Percentiles rank a stretch among this genome's conserved stretches.
phyloP scores from a whole-genome alignment of 1,284 basidiomycete species.

The Moesziomyces globuligerus region DNA sequence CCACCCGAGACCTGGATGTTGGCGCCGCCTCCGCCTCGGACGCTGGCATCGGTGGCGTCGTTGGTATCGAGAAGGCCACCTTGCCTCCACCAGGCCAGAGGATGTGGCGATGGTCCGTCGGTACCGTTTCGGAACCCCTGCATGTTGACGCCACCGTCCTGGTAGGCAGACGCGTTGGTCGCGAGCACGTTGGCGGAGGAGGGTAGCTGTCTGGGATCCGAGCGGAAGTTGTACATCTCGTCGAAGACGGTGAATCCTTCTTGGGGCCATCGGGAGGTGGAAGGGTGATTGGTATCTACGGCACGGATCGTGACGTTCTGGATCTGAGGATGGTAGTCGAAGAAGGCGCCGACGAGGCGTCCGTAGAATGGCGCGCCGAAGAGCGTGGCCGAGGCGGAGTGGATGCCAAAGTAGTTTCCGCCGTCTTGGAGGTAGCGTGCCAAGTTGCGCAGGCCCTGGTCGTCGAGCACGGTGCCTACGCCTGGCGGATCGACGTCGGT shows the following conservation, averaged over 20 bases:
- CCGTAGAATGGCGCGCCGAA: conserved; percentile 76
- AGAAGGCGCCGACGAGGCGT: conserved; percentile 72
- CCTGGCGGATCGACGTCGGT: conserved; percentile 71
- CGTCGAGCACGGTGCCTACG: conserved; percentile 73
- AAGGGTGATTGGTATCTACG: conserved; percentile 26
- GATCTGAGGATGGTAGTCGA: conserved; percentile 79
- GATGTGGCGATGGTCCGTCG: conserved; percentile 73
- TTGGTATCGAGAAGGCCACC: conserved; percentile 68
- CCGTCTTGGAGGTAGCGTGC: conserved; percentile 76
- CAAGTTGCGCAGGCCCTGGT: conserved; percentile 74
- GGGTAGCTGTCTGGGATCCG: conserved; percentile 74
- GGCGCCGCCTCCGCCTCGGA: conserved; percentile 38
- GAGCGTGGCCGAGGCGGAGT: conserved; percentile 77
- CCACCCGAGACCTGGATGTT: conserved; percentile 56
- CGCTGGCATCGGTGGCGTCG: conserved; percentile 24
- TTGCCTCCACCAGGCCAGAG: conserved; percentile 80
- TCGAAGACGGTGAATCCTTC: conserved; percentile 40
- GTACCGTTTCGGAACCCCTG: conserved; percentile 73
- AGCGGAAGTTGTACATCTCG: conserved; percentile 78
- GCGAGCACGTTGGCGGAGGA: conserved; percentile 49
- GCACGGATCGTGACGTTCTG: conserved; percentile 70
- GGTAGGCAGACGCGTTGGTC: conserved; percentile 43
- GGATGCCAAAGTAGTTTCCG: conserved; percentile 77
- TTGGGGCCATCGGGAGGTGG: conserved; percentile 38
- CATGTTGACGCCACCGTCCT: conserved; percentile 52